phyloP scores from a whole-genome alignment of 768 basidiomycete species.

The Lactarius trivialis region DNA sequence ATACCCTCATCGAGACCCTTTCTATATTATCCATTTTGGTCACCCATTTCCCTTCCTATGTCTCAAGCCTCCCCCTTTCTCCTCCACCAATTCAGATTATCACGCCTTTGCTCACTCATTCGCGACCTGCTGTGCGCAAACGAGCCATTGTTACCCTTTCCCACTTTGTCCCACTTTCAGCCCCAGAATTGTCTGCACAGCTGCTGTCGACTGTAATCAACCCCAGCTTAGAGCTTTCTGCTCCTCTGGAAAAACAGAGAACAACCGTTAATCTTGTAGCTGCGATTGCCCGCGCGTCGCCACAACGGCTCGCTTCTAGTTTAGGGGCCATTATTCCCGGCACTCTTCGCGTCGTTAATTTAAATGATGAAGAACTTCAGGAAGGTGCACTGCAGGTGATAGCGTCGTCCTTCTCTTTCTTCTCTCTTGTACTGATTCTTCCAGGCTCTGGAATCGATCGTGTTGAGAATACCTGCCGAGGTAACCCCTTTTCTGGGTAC shows the following conservation, averaged over 20 bases:
- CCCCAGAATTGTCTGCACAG: constrained; percentile 52
- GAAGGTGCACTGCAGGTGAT: constrained; percentile 73
- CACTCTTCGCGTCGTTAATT: constrained; percentile 58
- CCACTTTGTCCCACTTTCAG: constrained; percentile 73
- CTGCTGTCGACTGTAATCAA: constrained; percentile 54
- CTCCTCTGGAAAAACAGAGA: constrained; percentile 61
- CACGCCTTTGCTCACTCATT: constrained; percentile 65
- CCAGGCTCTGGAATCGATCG: constrained; percentile 78
- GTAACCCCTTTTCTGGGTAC: constrained; percentile 62
- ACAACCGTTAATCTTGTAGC: constrained; percentile 76
- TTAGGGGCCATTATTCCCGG: constrained; percentile 62
- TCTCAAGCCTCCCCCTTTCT: constrained; percentile 45
- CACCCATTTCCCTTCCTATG: constrained; percentile 69
- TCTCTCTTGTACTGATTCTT: not conserved
- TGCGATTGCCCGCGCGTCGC: constrained; percentile 70
- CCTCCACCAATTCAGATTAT: constrained; percentile 61
- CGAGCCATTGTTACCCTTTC: constrained; percentile 83
- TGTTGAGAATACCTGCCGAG: constrained; percentile 79
- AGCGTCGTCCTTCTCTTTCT: not conserved
- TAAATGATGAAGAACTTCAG: constrained; percentile 77
- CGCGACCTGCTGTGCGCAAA: constrained; percentile 84
- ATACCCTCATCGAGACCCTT: constrained; percentile 76
- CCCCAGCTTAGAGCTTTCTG: constrained; percentile 47
- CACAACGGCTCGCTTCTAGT: constrained; percentile 55
- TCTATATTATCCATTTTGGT: constrained; percentile 85